Base-by-base conservation (phyloP, 2,329 filamentous ascomycete species). In the Colletotrichum sp. region DNA sequence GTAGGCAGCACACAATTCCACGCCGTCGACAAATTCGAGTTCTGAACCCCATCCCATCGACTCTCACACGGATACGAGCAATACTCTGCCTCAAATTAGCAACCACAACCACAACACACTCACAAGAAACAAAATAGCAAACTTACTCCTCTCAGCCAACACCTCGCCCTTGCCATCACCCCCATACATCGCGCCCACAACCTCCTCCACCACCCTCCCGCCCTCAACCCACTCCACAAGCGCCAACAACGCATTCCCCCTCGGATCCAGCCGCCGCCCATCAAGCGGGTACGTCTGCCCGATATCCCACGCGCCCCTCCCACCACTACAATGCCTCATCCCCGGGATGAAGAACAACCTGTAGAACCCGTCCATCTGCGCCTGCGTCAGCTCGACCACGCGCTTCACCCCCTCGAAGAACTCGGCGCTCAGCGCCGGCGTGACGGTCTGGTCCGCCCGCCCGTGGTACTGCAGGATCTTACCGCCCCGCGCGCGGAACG, bases 261-360 rank as follows among this genome's bases (percentile, higher is more conserved):
- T 81, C 0, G 85, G 83, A 8, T 86, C 82, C 13, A 80, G 64
- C 26, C 82, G 81, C 13, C 80, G 78, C 3, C 79, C 60, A 8
- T 77, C 68, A 8, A 72, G 62, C 3, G 68, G 76, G 7, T 71
- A 59, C 55, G 69, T 28, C 84, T 81, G 3, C 83, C 82, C 57
- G 10, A 84, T 78, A 12, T 76, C 74, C 12, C 71, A 81, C 2
- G 87, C 86, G 2, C 87, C 88, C 16, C 80, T 80, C 6, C 89
- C 89, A 8, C 86, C 86, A 12, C 68, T 77, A 79, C 90, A 91
- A 80, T 91, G 90, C 3, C 81, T 83, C 83, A 90, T 89, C 8
- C 90, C 89, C 6, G 85, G 86, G 76, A 91, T 85, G 36, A 85
- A 85, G 83, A 92, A 91, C 81, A 85, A 88, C 64, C 89, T 85